phyloP scores from a whole-genome alignment of 2,329 filamentous ascomycete genomes.

The Colletotrichum tamarilloi region DNA sequence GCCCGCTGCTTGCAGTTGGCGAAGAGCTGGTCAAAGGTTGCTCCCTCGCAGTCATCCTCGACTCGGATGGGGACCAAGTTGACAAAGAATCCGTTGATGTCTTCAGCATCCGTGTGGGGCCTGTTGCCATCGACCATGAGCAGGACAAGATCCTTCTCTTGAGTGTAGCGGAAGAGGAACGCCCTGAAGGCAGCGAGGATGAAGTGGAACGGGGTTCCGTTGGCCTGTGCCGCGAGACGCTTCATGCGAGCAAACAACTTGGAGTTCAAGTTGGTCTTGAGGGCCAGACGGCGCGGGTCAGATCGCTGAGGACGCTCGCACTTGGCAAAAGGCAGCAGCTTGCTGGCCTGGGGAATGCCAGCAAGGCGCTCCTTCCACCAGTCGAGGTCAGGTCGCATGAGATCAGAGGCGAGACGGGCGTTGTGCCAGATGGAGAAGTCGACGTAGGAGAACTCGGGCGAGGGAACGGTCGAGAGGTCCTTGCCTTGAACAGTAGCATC shows the following conservation, averaged over 20 bases:
- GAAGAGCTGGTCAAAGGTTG: conserved; percentile 40
- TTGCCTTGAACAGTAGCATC: conserved; percentile 37
- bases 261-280: conserved; percentile 38
- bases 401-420: conserved; percentile 38
- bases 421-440: conserved; percentile 43
- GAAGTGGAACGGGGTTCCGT: conserved; percentile 41
- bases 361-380: conserved; percentile 40
- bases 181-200: conserved; percentile 35
- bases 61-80: conserved; percentile 40
- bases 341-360: conserved; percentile 36
- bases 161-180: conserved; percentile 37
- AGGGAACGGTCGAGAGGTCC: conserved; percentile 37
- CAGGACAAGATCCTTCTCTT: conserved; percentile 40
- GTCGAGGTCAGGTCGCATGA: conserved; percentile 40
- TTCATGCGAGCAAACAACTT: conserved; percentile 41
- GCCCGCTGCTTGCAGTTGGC: conserved; percentile 38
- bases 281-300: conserved; percentile 37
- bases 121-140: conserved; percentile 42
- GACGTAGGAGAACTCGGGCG: conserved; percentile 39
- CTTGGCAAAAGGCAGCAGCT: conserved; percentile 40
- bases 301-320: conserved; percentile 35
- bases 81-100: conserved; percentile 41
- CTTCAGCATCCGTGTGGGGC: conserved; percentile 39
- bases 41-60: conserved; percentile 38
- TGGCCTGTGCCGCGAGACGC: conserved; percentile 38